Conservation (phyloP, 768 basidiomycete genomes). For the Suillus discolor region DNA sequence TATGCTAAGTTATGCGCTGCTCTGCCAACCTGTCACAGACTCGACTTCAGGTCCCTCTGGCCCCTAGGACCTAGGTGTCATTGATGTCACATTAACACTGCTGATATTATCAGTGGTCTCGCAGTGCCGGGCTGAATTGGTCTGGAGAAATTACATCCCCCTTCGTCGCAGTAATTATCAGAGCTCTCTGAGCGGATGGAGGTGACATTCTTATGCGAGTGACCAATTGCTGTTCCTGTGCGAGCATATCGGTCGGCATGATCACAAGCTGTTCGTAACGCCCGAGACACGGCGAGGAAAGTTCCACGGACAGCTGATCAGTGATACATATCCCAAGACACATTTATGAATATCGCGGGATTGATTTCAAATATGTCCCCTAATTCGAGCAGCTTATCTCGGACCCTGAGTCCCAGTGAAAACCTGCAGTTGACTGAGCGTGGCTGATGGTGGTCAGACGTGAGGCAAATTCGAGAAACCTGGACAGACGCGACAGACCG, state of each 20-base stretch:
- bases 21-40: not conserved
- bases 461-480: too few species aligned
- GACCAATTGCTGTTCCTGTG: conserved; percentile 19
- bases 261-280: conserved; percentile 20
- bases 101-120: not conserved
- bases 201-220: not conserved
- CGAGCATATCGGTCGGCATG: conserved; percentile 28
- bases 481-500: too few species aligned
- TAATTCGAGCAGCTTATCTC: too few species aligned
- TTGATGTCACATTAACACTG: too few species aligned
- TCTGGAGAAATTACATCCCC: not conserved
- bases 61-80: not conserved
- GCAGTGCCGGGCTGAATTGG: not conserved
- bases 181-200: not conserved
- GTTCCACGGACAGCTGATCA: too few species aligned
- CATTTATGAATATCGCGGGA: too few species aligned
- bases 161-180: not conserved
- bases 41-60: not conserved
- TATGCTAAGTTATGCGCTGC: not conserved
- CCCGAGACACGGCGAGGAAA: too few species aligned
- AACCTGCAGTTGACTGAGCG: too few species aligned
- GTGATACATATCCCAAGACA: too few species aligned
- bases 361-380: too few species aligned
- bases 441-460: too few species aligned
- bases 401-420: too few species aligned